Evolutionary conservation across 331 rosid genomes (phyloP).

Genomic region (Dryas integrifolia): DNA sequence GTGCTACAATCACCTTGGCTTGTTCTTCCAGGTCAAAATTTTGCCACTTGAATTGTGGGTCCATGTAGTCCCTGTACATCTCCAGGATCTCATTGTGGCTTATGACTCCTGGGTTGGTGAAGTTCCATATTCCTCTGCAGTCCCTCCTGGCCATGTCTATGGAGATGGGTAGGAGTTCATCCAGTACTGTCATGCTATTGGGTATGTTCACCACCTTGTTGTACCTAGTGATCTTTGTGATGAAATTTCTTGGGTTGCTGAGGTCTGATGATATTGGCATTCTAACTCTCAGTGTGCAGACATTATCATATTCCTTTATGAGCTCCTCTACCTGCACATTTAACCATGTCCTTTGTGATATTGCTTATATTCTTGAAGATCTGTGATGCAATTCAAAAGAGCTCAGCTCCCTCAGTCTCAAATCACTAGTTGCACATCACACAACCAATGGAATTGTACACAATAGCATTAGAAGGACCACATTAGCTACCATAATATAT

Average conservation of each 20-base stretch:
- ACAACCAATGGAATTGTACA: too few relatives aligned
- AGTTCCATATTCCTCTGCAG: slow-evolving; percentile 65
- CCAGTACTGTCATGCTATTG: slow-evolving; percentile 66
- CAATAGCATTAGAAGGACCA: too few relatives aligned
- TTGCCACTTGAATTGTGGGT: slow-evolving; percentile 55
- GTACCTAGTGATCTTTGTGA: slow-evolving; percentile 56
- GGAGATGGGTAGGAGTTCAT: slow-evolving; percentile 62
- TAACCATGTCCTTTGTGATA: not conserved
- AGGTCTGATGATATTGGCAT: slow-evolving; percentile 76
- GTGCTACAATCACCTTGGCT: slow-evolving; percentile 56
- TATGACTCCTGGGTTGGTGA: slow-evolving; percentile 70
- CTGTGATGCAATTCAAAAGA: too few relatives aligned
- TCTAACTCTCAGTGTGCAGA: slow-evolving; percentile 63
- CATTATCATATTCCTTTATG: slow-evolving; percentile 39
- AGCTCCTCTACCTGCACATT: slow-evolving; percentile 61
- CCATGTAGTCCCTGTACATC: slow-evolving; percentile 51
- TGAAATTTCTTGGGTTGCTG: slow-evolving; percentile 67
- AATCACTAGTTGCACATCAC: too few relatives aligned
- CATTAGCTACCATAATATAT: too few relatives aligned
- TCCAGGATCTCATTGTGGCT: slow-evolving; percentile 63
- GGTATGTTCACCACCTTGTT: slow-evolving; percentile 65
- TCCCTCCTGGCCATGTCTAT: slow-evolving; percentile 60
- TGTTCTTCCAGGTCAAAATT: slow-evolving; percentile 60
- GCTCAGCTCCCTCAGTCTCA: too few relatives aligned
- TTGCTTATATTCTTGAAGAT: too few relatives aligned